Percentiles rank a stretch among this genome's conserved stretches.
phyloP scores from a whole-genome alignment of 108 stramenopile species.

The Bacterosira constricta region DNA sequence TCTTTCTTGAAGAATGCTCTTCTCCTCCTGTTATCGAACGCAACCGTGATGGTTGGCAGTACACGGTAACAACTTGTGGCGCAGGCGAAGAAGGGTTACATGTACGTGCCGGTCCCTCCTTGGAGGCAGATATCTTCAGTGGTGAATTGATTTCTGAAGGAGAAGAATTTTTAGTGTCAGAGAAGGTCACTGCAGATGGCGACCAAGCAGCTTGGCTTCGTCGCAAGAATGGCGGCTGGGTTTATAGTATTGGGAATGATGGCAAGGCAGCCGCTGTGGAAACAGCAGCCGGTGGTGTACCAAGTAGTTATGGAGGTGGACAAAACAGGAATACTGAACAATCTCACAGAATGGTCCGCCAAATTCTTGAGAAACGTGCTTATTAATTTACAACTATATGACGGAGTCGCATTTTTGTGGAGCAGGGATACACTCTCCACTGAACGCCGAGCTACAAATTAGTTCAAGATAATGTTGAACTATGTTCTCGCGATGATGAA shows the following conservation, averaged over 20 bases:
- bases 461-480: no score
- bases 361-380: conserved; percentile 25
- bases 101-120: conserved; percentile 73
- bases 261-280: conserved; percentile 65
- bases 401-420: no score
- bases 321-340: background rate
- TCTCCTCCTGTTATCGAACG: conserved; percentile 70
- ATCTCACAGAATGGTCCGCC: conserved; percentile 24
- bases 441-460: no score
- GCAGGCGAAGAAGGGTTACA: conserved; percentile 51
- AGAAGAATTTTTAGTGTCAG: conserved; percentile 65
- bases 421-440: no score
- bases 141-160: conserved; percentile 46
- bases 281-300: conserved; percentile 29
- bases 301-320: background rate
- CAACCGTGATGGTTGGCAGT: conserved; percentile 76
- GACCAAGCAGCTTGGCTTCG: conserved; percentile 68
- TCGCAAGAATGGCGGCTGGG: conserved; percentile 79
- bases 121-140: conserved; percentile 53
- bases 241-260: conserved; percentile 52
- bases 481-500: no score
- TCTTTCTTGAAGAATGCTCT: conserved; percentile 73
- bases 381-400: no score
- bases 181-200: conserved; percentile 64
- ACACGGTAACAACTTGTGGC: conserved; percentile 47